Percentiles rank a stretch among this genome's conserved stretches.
These are phyloP conservation scores for Chromosphaera perkinsii DNA, from an alignment of 208 protist species.

Conservation along the genomic window DNA sequence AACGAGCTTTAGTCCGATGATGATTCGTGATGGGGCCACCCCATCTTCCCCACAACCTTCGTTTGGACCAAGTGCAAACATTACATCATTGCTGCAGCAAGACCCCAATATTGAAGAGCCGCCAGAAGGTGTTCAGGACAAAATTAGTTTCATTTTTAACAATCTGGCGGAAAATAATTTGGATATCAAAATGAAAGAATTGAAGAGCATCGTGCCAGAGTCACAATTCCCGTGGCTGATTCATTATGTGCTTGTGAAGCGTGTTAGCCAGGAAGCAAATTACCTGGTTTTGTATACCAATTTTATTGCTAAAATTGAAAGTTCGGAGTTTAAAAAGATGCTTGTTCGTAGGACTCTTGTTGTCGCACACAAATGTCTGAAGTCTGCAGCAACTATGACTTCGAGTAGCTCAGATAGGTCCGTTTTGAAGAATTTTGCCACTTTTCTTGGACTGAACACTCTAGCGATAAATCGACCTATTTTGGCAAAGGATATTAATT, in stretches of 20 bases:
- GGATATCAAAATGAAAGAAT: slow-evolving; percentile 52
- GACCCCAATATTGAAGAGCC: not conserved
- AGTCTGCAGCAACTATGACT: too few relatives aligned
- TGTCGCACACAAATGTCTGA: too few relatives aligned
- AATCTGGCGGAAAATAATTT: slow-evolving; percentile 69
- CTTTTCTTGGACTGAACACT: slow-evolving; percentile 94
- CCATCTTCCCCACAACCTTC: not conserved
- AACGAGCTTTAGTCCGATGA: not conserved
- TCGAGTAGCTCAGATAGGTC: slow-evolving; percentile 77
- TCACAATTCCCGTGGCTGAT: slow-evolving; percentile 56
- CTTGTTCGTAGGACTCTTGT: too few relatives aligned
- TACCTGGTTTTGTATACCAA: slow-evolving; percentile 85
- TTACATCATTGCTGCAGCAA: not conserved
- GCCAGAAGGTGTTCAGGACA: slow-evolving; percentile 55
- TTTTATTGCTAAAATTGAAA: too few relatives aligned
- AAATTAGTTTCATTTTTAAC: slow-evolving; percentile 77
- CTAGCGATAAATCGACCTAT: slow-evolving; percentile 93
- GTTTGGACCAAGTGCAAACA: not conserved
- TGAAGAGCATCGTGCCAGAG: slow-evolving; percentile 36
- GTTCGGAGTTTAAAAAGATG: too few relatives aligned
- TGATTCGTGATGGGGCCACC: not conserved
- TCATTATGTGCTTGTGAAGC: slow-evolving; percentile 95
- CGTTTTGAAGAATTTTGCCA: slow-evolving; percentile 93
- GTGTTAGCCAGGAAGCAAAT: slow-evolving; percentile 93
- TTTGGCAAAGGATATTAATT: slow-evolving; percentile 80